Base-by-base conservation (phyloP, 371 early-diverging fungal species). In the Basidiobolus heterosporus region DNA sequence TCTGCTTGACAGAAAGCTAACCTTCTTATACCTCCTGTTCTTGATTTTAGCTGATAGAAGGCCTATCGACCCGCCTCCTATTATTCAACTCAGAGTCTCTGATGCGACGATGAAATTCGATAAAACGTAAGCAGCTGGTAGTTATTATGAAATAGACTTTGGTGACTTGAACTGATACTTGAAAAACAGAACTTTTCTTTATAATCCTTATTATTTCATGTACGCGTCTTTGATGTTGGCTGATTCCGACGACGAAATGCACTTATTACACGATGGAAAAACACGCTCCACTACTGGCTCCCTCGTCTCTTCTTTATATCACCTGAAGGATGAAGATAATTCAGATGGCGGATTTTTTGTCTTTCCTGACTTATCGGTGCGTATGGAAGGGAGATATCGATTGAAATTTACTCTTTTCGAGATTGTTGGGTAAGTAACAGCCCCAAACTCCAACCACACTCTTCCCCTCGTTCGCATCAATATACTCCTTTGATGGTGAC, bases 331-430 rank as follows among this genome's bases (percentile, higher is more conserved):
- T 52, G 70, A 74, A 19, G 83, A 86, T 52, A 77, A 78, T 48
- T 66, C 71, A n/a, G 88, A 89, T 48, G 94, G 88, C 40, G 91
- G 87, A 1, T 93, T 89, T 61, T 94, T 93, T 69, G 92, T 94
- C 30, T 96, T 94, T 64, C 88, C 90, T 24, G 96, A 96, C 57
- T 61, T 96, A 43, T 85, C 86, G 1, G 87, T 91, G 14, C 66
- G 94, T 30, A 78, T 82, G 62, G 93, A 94, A 53, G 96, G 96
- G 18, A 63, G 66, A 14, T 94, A 88, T 56, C 66, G 90, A 9
- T 66, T 96, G 14, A 89, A 87, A 59, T 78, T 95, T 47, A 80
- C 82, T 20, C 64, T 95, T 19, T 91, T 83, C 65, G 91, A 91
- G 58, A 82, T 88, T 30, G 72, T 82, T 36, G 83, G 78, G 79